Evolutionary conservation across 768 basidiomycete species (phyloP), one percentile per base, ranked within the genome.

Genomic region (Rhodotorula diobovata): DNA sequence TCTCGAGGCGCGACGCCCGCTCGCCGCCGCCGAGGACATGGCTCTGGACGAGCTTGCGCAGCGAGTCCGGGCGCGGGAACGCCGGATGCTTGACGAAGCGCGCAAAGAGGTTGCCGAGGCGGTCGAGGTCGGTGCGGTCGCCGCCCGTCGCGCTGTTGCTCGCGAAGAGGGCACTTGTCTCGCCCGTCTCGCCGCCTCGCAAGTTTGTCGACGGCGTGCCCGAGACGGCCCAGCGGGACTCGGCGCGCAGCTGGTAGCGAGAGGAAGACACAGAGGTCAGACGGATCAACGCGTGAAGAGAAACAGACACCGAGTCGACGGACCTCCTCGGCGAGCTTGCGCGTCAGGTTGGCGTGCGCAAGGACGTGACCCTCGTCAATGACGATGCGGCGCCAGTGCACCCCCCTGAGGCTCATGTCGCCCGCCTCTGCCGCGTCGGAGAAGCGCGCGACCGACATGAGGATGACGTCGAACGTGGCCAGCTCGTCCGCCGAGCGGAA

Each of bases 391-490:
- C 68, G 72, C 70, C 70, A 77, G 45, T 74, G 75, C 12, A 77
- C 67, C 5, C 60, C 48, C 2, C 65, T 35, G 8, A 77, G 50
- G 4, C 71, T 53, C 37, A 58, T 70, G 7, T 65, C 35, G 0
- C 15, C 32, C 39, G 65, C 46, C 6, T 72, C 68, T 4, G 70
- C 74, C 0, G 71, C 67, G 25, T 71, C 74, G 4, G 53, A 37
- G 50, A 75, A 75, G 2, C 70, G 34, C 16, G 57, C 65, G 30
- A 55, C 65, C 18, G 68, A 68, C 66, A 76, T 66, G n/a, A 78
- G 56, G 39, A 78, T 70, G 39, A 76, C 16, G 46, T 81, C 81
- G 63, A 76, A 77, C 4, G 72, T 61, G 10, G 78, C 72, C 54
- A 81, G 61, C 50, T 67, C 71, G 25, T 73, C 64, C 5, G 76